Conservation (phyloP, 495 filamentous ascomycete species). For the Podospora fimiseda region DNA sequence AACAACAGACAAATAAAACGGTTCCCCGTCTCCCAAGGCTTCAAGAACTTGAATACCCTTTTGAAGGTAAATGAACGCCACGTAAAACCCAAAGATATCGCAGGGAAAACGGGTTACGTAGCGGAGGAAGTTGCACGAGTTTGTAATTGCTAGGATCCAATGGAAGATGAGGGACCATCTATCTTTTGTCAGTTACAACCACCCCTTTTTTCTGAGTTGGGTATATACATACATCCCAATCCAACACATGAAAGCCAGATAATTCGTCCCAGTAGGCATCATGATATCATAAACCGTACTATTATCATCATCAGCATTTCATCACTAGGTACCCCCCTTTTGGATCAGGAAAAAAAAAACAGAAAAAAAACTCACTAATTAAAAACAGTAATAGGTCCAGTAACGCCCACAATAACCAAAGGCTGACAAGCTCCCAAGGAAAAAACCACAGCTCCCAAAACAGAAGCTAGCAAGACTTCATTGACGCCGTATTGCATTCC, state of each 20-base stretch:
- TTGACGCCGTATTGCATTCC: conserved; percentile 76
- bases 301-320: not conserved
- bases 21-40: conserved; percentile 43
- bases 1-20: conserved; percentile 69
- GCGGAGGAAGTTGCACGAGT: conserved; percentile 70
- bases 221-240: conserved; percentile 58
- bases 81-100: conserved; percentile 85
- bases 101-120: conserved; percentile 83
- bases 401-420: conserved; percentile 84
- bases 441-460: conserved; percentile 72
- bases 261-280: conserved; percentile 57
- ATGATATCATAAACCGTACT: conserved; percentile 81
- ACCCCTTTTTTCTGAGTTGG: not conserved
- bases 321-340: not conserved
- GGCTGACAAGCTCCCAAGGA: conserved; percentile 70
- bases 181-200: no score
- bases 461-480: conserved; percentile 73
- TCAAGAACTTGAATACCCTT: conserved; percentile 77
- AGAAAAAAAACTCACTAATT: conserved; percentile 52
- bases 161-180: conserved; percentile 78
- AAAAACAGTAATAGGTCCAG: conserved; percentile 80
- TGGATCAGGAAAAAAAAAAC: not conserved
- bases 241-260: conserved; percentile 80
- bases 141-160: conserved; percentile 70
- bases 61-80: conserved; percentile 79